phyloP scores from a whole-genome alignment of 768 basidiomycete species.

The Termitomyces sp. region DNA sequence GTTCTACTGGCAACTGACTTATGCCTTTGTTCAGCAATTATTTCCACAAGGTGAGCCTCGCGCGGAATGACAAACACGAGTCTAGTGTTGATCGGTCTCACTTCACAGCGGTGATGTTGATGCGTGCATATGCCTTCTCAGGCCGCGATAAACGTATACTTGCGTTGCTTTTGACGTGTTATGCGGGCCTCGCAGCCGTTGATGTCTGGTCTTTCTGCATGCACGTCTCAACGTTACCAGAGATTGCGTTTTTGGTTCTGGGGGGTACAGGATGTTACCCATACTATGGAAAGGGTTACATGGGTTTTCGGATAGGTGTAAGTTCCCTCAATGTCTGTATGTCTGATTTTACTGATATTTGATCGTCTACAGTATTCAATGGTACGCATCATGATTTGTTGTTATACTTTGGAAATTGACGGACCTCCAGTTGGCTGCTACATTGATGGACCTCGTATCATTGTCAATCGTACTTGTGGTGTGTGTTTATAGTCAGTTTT shows the following conservation, averaged over 20 bases:
- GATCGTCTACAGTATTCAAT: slow-evolving; percentile 14
- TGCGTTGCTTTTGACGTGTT: slow-evolving; percentile 22
- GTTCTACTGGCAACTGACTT: not conserved
- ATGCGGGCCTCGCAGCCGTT: slow-evolving; percentile 23
- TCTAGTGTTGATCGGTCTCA: not conserved
- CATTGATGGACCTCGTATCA: slow-evolving; percentile 33
- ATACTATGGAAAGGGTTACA: slow-evolving; percentile 24
- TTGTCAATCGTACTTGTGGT: slow-evolving; percentile 28
- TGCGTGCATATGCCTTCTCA: slow-evolving; percentile 38
- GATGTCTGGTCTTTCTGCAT: slow-evolving; percentile 33
- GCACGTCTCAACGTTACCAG: slow-evolving; percentile 17
- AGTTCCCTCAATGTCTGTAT: slow-evolving; percentile 8
- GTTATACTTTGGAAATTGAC: not conserved
- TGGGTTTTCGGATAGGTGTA: slow-evolving; percentile 28
- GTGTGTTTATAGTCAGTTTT: slow-evolving; percentile 1
- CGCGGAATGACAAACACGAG: not conserved
- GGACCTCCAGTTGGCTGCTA: slow-evolving; percentile 23
- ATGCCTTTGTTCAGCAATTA: slow-evolving; percentile 25
- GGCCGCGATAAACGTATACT: slow-evolving; percentile 27
- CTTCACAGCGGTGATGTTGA: slow-evolving; percentile 32
- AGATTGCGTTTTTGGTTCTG: slow-evolving; percentile 16
- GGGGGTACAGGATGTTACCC: slow-evolving; percentile 33
- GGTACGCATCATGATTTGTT: slow-evolving; percentile 6
- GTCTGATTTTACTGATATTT: not conserved
- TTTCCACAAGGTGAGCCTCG: slow-evolving; percentile 30